Base-by-base conservation (phyloP, 179 eudicot genomes). In the Carnegiea gigantea region DNA sequence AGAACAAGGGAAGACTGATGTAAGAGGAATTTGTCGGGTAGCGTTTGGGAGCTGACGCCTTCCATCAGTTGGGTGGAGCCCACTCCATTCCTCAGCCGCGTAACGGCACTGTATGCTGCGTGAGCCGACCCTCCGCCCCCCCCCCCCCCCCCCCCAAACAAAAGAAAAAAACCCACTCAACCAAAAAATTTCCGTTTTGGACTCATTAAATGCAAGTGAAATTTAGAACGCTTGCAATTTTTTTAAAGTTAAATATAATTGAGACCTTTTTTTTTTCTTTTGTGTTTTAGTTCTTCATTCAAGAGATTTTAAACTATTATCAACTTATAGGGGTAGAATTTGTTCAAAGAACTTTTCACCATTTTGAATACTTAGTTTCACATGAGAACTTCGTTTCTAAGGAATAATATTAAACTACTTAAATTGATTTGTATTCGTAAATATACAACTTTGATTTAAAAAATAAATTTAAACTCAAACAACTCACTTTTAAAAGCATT, bases 91-190 rank as follows among this genome's bases (percentile, higher is more conserved):
- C 46, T 54, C 80, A 70, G 44, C 46, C 83, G 46, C 86, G 78
- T 80, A 75, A 80, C 86, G 80, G 77, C 86, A 79, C 73, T 76
- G 44, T 76, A 10, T 78, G 75, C 43, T 73, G 74, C 78, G 75
- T 83, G 76, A 73, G n/a, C 60, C 51, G 70, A 77, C 70, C 84
- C 48, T 28, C 77, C 8, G 17, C 68, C 65, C 4, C 21, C 40
- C 9, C 33, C 73, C 15, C 17, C n/a, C 36, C 8, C 33, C n/a
- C n/a, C n/a, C n/a, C n/a, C n/a, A n/a, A n/a, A n/a, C 28, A 0
- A 30, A 30, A 33, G 8, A 5, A 40, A 40, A 40, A 40, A 40
- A 40, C 9, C 3, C 36, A 33, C 36, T 0, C 44, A 40, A 5
- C 44, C 44, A 40, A 40, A 40, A 40, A 40, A 4, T 70, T 70